Evolutionary conservation across 73 alveolate genomes (phyloP), one percentile per base, ranked within the genome.

Genomic region (Paramecium pentaurelia): DNA sequence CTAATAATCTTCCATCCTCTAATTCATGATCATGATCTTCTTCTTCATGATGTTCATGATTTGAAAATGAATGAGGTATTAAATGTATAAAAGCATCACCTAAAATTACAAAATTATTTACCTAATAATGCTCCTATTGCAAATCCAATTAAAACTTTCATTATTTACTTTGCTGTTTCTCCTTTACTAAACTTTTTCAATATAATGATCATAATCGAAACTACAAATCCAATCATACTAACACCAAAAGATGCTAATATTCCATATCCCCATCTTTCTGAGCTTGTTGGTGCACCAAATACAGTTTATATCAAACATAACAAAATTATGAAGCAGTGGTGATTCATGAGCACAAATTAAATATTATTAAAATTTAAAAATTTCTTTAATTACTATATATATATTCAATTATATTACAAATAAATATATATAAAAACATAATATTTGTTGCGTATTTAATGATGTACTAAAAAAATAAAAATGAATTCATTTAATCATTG

Each of bases 71-170:
- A 11, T 88, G 77, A 27, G 94, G 94, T 37, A 88, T 40, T 71
- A 88, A 75, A 68, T 88, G 94, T 7, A 88, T 73, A n/a, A 88
- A 59, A 7, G 94, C 94, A 37, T 88, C 94, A 22, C 94, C 94
- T 27, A 75, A 25, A 64, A 68, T 14, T 68, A 25, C 11, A 14
- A 3, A 28, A 2, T 20, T 6, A 3, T 32, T 68, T 68, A 68
- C 84, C 84, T 32, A 68, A 60, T 38, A 88, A 71, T 32, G 94
- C 91, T 60, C 94, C 94, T 14, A 77, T 54, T 10, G 94, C 92
- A 88, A 88, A 88, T 12, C 90, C 88, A 16, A 88, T 68, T 8
- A 88, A 20, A 1, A 88, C 49, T 71, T 88, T 88, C 54, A 40
- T 60, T 12, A 88, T 18, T 32, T 77, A 54, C 8, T 64, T 11